phyloP scores from a whole-genome alignment of 2,329 filamentous ascomycete species.

The Xylogone sp. region DNA sequence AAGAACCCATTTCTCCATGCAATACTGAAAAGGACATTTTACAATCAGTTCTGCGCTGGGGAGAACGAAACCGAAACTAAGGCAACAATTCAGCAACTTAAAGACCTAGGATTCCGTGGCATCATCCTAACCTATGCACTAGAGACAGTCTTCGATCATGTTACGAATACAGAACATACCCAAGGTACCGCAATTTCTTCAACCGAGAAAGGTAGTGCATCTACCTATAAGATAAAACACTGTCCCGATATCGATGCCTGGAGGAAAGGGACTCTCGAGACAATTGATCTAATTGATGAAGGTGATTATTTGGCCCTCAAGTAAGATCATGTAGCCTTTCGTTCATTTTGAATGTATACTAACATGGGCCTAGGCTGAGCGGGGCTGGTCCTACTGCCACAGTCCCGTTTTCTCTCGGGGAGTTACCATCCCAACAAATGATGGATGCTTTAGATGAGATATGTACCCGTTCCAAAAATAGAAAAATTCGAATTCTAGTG shows the following conservation, averaged over 20 bases:
- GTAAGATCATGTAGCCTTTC: constrained; percentile 26
- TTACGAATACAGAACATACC: not conserved
- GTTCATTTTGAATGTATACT: not conserved
- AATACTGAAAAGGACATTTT: constrained; percentile 75
- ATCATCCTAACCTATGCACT: constrained; percentile 80
- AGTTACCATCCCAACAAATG: constrained; percentile 38
- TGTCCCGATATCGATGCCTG: constrained; percentile 27
- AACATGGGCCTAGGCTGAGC: constrained; percentile 33
- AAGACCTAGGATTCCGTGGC: constrained; percentile 71
- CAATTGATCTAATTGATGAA: constrained; percentile 46
- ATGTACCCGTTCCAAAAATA: constrained; percentile 15
- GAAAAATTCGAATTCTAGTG: constrained; percentile 40
- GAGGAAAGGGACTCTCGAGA: constrained; percentile 49
- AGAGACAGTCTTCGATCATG: constrained; percentile 40
- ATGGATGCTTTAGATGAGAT: constrained; percentile 34
- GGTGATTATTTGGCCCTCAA: constrained; percentile 50
- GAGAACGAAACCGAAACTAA: constrained; percentile 65
- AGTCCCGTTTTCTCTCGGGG: constrained; percentile 34
- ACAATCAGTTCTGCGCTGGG: constrained; percentile 84
- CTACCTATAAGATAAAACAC: not conserved
- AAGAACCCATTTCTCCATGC: constrained; percentile 65
- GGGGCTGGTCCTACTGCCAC: constrained; percentile 42
- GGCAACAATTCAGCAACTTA: constrained; percentile 58
- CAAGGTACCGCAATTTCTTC: not conserved
- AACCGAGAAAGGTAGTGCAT: not conserved